A percentile compares a stretch with the other conserved stretches of the same genome.
phyloP scores from a whole-genome alignment of 441 rosid genomes.

The Biscutella laevigata region DNA sequence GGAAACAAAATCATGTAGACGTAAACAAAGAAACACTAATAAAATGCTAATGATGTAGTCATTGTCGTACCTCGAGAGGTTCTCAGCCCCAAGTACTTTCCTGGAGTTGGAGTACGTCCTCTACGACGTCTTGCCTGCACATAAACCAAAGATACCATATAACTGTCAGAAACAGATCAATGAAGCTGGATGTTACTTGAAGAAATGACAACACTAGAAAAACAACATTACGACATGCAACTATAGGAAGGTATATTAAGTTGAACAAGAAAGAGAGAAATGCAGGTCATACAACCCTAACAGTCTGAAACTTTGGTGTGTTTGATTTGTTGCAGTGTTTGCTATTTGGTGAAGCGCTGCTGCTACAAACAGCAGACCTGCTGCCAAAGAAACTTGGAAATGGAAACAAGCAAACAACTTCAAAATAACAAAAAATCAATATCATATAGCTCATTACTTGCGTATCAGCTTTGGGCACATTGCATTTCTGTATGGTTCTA shows the following conservation, averaged over 20 bases:
- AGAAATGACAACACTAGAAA: not conserved
- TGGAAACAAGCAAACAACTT: slow-evolving; percentile 72
- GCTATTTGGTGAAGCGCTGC: slow-evolving; percentile 74
- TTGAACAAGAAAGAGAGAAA: slow-evolving; percentile 44
- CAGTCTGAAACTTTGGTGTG: slow-evolving; percentile 56
- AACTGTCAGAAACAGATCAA: not conserved
- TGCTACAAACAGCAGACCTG: slow-evolving; percentile 94
- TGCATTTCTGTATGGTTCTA: not conserved
- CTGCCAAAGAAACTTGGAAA: slow-evolving; percentile 70
- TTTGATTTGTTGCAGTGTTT: slow-evolving; percentile 58
- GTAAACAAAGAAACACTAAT: not conserved
- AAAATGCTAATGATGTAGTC: too few relatives aligned
- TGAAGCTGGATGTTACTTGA: not conserved
- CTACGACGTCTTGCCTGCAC: slow-evolving; percentile 73
- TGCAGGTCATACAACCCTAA: slow-evolving; percentile 94
- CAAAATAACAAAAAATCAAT: slow-evolving; percentile 17
- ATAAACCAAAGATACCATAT: not conserved
- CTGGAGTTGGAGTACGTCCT: slow-evolving; percentile 92
- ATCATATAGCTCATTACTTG: slow-evolving; percentile 18
- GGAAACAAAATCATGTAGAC: not conserved
- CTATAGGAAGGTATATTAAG: slow-evolving; percentile 15
- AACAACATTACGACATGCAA: not conserved
- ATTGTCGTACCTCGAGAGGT: slow-evolving; percentile 39
- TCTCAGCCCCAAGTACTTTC: slow-evolving; percentile 79
- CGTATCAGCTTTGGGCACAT: not conserved